These are phyloP conservation scores for Hordeum pubiflorum DNA, from an alignment of 202 grass and related monocot genomes.

Conservation along the genomic window DNA sequence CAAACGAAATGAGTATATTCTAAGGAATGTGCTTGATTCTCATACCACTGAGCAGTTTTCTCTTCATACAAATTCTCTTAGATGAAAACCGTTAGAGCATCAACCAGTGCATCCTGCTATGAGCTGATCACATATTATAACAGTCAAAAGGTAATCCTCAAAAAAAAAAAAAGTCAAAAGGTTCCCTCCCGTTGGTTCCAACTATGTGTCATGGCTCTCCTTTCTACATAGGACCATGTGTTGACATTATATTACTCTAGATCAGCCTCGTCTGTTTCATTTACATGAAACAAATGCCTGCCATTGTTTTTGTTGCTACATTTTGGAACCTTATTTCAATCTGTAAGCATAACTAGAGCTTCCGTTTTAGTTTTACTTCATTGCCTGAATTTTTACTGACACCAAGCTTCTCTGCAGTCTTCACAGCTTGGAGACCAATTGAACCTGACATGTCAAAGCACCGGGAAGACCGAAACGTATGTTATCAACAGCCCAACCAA, in stretches of 20 bases:
- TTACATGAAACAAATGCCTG: neutral
- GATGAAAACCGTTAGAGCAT: neutral
- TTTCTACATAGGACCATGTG: slow-evolving; percentile 8
- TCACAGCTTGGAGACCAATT: slow-evolving; percentile 49
- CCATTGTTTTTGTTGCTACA: neutral
- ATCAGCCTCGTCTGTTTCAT: neutral
- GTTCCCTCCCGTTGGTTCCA: slow-evolving; percentile 1
- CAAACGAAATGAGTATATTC: neutral
- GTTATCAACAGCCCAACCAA: slow-evolving; percentile 39
- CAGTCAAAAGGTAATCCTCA: neutral
- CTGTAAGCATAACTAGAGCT: neutral
- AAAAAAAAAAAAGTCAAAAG: neutral
- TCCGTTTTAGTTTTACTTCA: neutral
- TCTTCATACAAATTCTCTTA: neutral
- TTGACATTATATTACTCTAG: neutral
- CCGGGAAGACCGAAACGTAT: slow-evolving; percentile 47
- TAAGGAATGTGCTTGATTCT: neutral
- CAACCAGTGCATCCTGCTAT: neutral
- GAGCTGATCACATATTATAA: neutral
- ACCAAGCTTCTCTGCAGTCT: slow-evolving; percentile 42
- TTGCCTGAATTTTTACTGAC: slow-evolving; percentile 8
- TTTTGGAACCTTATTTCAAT: neutral
- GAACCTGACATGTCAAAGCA: slow-evolving; percentile 67
- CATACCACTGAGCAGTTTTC: neutral
- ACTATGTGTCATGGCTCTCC: neutral